These are phyloP conservation scores for Solanum hybrid DNA, from an alignment of 305 asterid species.

Conservation along the genomic window DNA sequence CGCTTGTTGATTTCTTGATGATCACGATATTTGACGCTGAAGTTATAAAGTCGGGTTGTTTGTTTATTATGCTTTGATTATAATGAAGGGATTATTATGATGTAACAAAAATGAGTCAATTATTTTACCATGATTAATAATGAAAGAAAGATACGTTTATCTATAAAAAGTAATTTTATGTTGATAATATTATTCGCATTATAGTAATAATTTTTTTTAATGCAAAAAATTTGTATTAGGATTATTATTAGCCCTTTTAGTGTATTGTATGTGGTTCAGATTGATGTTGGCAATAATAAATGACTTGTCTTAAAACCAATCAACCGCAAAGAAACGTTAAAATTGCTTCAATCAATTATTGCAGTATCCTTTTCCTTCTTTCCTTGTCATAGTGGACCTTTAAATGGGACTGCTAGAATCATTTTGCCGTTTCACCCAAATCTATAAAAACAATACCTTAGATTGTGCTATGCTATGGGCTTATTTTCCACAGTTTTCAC, in stretches of 20 bases:
- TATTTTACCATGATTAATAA: not conserved
- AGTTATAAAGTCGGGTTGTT: not conserved
- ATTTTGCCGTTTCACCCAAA: not conserved
- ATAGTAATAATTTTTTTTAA: not conserved
- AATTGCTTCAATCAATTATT: not conserved
- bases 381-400: not conserved
- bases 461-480: not conserved
- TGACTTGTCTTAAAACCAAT: not conserved
- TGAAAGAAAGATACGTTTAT: not conserved
- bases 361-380: not conserved
- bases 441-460: not conserved
- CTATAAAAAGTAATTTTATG: not conserved
- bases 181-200: not conserved
- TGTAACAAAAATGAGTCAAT: no score
- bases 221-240: not conserved
- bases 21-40: not conserved
- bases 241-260: not conserved
- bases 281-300: not conserved
- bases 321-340: not conserved
- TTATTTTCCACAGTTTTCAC: not conserved
- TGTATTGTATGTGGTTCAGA: not conserved
- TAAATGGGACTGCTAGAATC: not conserved
- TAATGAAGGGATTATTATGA: no score
- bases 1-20: not conserved
- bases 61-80: not conserved